Evolutionary conservation across 768 basidiomycete genomes (phyloP), one percentile per base, ranked within the genome.

Genomic region (Podaxis sp.): DNA sequence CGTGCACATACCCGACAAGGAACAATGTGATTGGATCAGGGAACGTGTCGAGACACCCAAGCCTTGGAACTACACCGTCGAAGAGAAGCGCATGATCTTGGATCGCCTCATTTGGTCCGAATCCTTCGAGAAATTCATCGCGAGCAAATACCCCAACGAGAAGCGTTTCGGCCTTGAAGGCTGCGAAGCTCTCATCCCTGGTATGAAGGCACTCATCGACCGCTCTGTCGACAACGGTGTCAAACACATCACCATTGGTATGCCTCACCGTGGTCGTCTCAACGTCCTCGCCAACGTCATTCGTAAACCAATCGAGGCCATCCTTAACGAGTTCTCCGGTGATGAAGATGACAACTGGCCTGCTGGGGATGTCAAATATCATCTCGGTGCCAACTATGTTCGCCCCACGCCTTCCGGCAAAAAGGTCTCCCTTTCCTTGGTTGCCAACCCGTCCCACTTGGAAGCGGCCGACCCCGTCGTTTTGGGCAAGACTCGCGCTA

Each of bases 41-140:
- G 94, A 95, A 72, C 92, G 97, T 63, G 82, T 99, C 50, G 97
- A 99, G 76, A 88, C 90, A 15, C 97, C 97, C 0, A 89, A 91
- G 69, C 96, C 96, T 6, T 98, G 95, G 95, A 94, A 95, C 70
- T 99, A 99, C 78, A 93, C 91, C 56, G 85, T 96, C 57, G 97
- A 99, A 69, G 97, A 99, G 81, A 99, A 99, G 78, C 89, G 95
- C 52, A 96, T 99, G 93, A 96, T 99, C 66, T 86, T 99, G 60
- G 97, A 99, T 78, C 93, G 97, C 64, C 89, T 98, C 69, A 98
- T 99, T 74, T 99, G 97, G 97, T 99, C 96, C n/a, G 97, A 99
- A 70, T 91, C 93, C 3, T 99, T 99, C 71, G 97, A 99, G 76
- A 95, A 95, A 71, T 99, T 98, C 84, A 95, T 99, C 66, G 91